These are phyloP conservation scores for Stylosanthes scabra DNA, from an alignment of 331 rosid genomes.

Conservation along the genomic window DNA sequence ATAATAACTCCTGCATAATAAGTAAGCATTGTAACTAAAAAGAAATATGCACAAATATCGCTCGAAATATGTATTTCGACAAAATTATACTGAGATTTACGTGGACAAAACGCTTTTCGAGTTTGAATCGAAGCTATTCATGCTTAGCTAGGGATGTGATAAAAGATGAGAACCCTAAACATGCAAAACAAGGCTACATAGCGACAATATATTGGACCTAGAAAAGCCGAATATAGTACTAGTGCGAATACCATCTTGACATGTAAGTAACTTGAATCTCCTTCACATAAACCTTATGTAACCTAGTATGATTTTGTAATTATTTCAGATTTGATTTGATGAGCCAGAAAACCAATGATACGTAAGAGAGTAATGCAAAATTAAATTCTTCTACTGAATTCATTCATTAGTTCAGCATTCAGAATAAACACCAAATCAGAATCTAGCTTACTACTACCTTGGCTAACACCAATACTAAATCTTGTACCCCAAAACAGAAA, in stretches of 20 bases:
- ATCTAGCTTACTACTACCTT: no score
- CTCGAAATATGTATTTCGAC: background rate
- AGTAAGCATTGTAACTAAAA: conserved; percentile 27
- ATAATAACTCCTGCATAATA: conserved; percentile 89
- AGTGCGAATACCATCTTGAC: conserved; percentile 15
- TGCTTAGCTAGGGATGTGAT: background rate
- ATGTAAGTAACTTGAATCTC: background rate
- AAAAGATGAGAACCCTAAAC: background rate
- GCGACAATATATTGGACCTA: background rate
- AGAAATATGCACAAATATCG: conserved; percentile 19
- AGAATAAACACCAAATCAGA: conserved; percentile 3
- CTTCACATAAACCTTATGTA: conserved; percentile 22
- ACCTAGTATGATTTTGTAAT: no score
- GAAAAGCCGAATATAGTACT: background rate
- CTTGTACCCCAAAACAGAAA: no score
- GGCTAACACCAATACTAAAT: conserved; percentile 9
- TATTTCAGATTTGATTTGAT: background rate
- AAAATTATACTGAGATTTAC: background rate
- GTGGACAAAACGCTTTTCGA: background rate
- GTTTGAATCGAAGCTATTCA: background rate
- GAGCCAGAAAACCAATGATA: conserved; percentile 4
- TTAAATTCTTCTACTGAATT: background rate
- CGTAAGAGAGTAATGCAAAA: background rate
- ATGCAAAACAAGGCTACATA: background rate
- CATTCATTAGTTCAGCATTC: conserved; percentile 16